Evolutionary conservation across 805 yeast species (phyloP).

Genomic region (Myxozyma vanderwaltii): DNA sequence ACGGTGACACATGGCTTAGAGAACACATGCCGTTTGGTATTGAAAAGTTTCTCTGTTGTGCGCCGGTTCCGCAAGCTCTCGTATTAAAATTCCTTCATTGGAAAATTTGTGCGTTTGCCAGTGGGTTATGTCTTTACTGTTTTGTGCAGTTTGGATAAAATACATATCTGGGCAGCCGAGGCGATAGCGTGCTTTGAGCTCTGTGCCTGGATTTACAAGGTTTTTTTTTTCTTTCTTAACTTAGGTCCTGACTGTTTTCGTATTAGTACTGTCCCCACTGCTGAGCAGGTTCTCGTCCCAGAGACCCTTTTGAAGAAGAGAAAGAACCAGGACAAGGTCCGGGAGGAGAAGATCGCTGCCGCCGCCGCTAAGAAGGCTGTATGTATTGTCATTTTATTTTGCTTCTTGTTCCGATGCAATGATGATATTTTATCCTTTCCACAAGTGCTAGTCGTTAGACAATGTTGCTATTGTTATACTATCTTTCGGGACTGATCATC

Average conservation of each 20-base stretch:
- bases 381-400: constrained; percentile 20
- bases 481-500: constrained; percentile 80
- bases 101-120: background rate
- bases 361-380: constrained; percentile 40
- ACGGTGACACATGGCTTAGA: constrained; percentile 4
- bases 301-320: constrained; percentile 56
- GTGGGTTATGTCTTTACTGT: constrained; percentile 35
- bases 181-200: constrained; percentile 8
- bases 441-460: constrained; percentile 43
- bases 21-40: constrained; percentile 9
- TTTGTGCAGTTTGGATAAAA: constrained; percentile 31
- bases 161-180: constrained; percentile 27
- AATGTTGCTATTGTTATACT: constrained; percentile 76
- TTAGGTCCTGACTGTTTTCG: constrained; percentile 8
- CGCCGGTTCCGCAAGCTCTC: constrained; percentile 7
- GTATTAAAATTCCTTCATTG: background rate
- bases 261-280: constrained; percentile 51
- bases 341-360: constrained; percentile 47
- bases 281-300: constrained; percentile 43
- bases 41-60: constrained; percentile 15
- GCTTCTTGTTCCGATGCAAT: constrained; percentile 14
- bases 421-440: constrained; percentile 32
- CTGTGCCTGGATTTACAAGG: constrained; percentile 15
- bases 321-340: constrained; percentile 54
- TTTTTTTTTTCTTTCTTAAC: background rate